A percentile compares a stretch with the other conserved stretches of the same genome.
Evolutionary conservation across 2,329 filamentous ascomycete genomes (phyloP).

Genomic region (Arthrobotrys iridis): DNA sequence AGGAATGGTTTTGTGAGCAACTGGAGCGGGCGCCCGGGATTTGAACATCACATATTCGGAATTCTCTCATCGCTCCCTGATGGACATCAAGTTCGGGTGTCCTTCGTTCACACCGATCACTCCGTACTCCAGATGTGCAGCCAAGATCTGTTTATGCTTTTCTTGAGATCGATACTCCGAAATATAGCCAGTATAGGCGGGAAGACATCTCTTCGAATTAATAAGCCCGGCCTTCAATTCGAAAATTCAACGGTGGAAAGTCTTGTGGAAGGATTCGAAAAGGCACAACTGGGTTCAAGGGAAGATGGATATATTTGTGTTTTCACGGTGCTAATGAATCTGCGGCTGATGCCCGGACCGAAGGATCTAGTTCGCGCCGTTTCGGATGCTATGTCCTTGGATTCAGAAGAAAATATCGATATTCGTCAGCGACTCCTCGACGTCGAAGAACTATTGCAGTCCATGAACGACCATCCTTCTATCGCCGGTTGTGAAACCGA

Average conservation of each 20-base stretch:
- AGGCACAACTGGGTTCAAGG: neutral
- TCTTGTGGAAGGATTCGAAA: constrained; percentile 11
- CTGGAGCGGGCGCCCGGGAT: neutral
- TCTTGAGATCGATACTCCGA: neutral
- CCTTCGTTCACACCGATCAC: neutral
- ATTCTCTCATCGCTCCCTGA: neutral
- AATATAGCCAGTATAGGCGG: neutral
- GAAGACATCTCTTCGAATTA: constrained; percentile 4
- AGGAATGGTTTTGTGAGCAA: neutral
- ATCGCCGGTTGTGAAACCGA: neutral
- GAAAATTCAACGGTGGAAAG: constrained; percentile 23
- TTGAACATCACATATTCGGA: neutral
- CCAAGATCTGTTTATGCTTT: constrained; percentile 21
- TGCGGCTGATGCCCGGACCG: neutral
- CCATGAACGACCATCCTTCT: neutral
- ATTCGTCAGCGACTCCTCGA: neutral
- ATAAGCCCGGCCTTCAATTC: neutral
- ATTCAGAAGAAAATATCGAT: neutral
- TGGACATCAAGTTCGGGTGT: neutral
- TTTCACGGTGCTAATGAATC: neutral
- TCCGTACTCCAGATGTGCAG: constrained; percentile 1
- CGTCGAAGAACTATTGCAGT: neutral
- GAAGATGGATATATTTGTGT: constrained; percentile 33
- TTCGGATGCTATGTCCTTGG: neutral
- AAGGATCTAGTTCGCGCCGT: neutral